A percentile compares a stretch with the other conserved stretches of the same genome.
Conservation (phyloP, 2,329 filamentous ascomycete genomes). For the Colletotrichum noveboracense region DNA sequence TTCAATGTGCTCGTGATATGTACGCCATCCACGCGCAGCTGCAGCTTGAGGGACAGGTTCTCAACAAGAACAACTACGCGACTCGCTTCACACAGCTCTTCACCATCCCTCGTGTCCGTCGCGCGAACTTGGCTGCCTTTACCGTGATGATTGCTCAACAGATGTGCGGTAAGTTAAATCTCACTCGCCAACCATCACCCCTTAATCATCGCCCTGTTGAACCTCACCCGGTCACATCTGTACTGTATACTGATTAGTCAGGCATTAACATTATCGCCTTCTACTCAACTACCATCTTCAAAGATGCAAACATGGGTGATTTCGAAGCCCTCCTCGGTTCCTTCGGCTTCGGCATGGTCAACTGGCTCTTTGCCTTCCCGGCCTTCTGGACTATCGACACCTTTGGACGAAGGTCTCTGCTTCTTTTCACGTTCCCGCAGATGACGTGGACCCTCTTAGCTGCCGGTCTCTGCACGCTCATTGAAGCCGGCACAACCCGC, state of each 20-base stretch:
- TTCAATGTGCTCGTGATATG: conserved; percentile 66
- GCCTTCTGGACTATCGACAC: conserved; percentile 58
- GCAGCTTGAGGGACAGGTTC: conserved; percentile 59
- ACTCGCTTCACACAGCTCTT: conserved; percentile 70
- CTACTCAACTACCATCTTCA: conserved; percentile 71
- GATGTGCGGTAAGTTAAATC: conserved; percentile 56
- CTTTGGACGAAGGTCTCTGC: conserved; percentile 58
- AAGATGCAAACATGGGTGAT: conserved; percentile 58
- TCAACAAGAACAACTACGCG: conserved; percentile 59
- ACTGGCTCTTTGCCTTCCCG: conserved; percentile 64
- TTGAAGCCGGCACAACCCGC: conserved; percentile 31
- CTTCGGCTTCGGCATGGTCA: conserved; percentile 58
- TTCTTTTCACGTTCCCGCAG: conserved; percentile 63
- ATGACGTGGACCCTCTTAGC: conserved; percentile 65
- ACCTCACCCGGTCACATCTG: neutral
- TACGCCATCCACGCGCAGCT: conserved; percentile 71
- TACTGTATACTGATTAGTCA: neutral
- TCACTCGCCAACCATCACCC: neutral
- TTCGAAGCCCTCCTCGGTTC: conserved; percentile 58
- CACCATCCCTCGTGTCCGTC: conserved; percentile 70
- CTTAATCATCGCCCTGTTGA: neutral
- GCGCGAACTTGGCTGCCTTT: conserved; percentile 78
- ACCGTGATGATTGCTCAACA: conserved; percentile 82
- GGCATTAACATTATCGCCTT: conserved; percentile 78
- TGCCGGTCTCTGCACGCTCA: conserved; percentile 60